A percentile compares a stretch with the other conserved stretches of the same genome.
phyloP scores from a whole-genome alignment of 306 rosid species.

The Pyrus pyrifolia region DNA sequence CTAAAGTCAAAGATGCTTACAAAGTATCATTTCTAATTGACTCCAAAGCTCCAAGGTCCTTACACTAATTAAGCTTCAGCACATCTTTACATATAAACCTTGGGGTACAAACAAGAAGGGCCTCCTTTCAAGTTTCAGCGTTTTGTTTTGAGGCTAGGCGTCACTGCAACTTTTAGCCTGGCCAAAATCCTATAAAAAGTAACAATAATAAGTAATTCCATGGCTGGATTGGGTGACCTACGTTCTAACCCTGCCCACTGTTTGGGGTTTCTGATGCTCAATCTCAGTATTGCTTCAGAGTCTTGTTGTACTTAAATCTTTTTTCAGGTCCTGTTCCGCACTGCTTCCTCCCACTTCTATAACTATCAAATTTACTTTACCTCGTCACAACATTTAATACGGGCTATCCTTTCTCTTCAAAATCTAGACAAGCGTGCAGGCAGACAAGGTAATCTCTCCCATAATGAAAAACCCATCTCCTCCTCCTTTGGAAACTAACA shows the following conservation, averaged over 20 bases:
- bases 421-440: neutral
- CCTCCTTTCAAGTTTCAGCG: neutral
- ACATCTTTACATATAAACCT: neutral
- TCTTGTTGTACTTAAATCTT: neutral
- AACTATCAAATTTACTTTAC: neutral
- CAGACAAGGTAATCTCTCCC: neutral
- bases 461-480: neutral
- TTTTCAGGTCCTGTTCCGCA: neutral
- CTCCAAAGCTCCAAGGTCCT: neutral
- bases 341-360: neutral
- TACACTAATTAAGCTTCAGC: neutral
- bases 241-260: neutral
- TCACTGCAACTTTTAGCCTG: neutral
- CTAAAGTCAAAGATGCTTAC: neutral
- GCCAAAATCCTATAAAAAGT: neutral
- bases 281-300: neutral
- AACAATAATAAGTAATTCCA: neutral
- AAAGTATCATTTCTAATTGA: neutral
- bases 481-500: neutral
- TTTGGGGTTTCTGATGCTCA: neutral
- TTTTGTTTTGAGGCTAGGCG: neutral
- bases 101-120: neutral
- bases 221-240: neutral
- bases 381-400: neutral
- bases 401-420: neutral